These are phyloP conservation scores for Skeletonema tropicum DNA, from an alignment of 108 stramenopile genomes.

Conservation along the genomic window DNA sequence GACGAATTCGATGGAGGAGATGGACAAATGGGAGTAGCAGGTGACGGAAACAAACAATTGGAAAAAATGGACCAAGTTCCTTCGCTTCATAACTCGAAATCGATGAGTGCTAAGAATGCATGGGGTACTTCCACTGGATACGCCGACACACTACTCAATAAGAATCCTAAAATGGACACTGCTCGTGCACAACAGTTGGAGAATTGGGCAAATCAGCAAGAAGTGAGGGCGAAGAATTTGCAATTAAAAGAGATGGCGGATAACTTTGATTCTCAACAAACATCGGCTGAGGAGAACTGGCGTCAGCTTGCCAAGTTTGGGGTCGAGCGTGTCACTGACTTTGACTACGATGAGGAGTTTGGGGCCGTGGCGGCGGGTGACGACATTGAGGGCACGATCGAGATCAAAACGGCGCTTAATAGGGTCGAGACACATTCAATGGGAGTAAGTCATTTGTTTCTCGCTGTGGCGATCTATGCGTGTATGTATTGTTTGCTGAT, in stretches of 20 bases:
- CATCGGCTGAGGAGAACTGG: constrained; percentile 71
- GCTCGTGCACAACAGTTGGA: constrained; percentile 83
- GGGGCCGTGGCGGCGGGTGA: constrained; percentile 66
- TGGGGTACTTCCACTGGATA: constrained; percentile 84
- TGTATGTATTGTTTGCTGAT: not conserved
- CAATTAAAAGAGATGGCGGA: constrained; percentile 66
- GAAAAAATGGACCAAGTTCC: constrained; percentile 52
- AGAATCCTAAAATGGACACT: constrained; percentile 64
- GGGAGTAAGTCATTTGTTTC: constrained; percentile 41
- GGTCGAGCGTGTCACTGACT: constrained; percentile 79
- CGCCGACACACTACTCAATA: constrained; percentile 61
- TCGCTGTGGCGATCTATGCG: not conserved
- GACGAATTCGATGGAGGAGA: constrained; percentile 76
- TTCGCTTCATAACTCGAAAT: constrained; percentile 61
- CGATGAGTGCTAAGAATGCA: constrained; percentile 80
- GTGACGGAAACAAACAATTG: constrained; percentile 71
- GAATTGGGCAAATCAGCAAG: constrained; percentile 90
- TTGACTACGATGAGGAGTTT: constrained; percentile 77
- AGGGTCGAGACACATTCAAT: constrained; percentile 58
- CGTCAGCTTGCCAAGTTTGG: constrained; percentile 79
- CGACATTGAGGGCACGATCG: constrained; percentile 64
- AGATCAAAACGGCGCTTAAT: constrained; percentile 55
- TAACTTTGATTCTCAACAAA: constrained; percentile 52
- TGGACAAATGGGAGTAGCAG: constrained; percentile 93
- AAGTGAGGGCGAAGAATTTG: constrained; percentile 63